A percentile compares a stretch with the other conserved stretches of the same genome.
These are phyloP conservation scores for Acorus calamus DNA, from an alignment of 106 monocot species.

Conservation along the genomic window DNA sequence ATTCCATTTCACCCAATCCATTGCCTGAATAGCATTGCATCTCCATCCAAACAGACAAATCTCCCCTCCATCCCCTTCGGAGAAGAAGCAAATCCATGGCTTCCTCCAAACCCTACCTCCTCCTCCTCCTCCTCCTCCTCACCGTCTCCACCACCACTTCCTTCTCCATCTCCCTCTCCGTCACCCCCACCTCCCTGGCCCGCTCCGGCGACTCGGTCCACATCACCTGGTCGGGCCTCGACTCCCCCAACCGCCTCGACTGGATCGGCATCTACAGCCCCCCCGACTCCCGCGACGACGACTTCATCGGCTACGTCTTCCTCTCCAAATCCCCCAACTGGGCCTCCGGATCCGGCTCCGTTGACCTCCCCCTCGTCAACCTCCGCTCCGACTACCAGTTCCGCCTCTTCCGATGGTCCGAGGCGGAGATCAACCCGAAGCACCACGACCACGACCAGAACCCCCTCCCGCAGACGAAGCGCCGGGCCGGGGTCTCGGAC, in stretches of 20 bases:
- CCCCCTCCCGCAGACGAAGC: slow-evolving; percentile 55
- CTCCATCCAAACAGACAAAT: too few relatives aligned
- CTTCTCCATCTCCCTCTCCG: slow-evolving; percentile 36
- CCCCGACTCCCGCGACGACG: slow-evolving; percentile 38
- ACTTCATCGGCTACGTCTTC: slow-evolving; percentile 86
- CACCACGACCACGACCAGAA: slow-evolving; percentile 79
- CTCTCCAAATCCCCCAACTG: slow-evolving; percentile 52
- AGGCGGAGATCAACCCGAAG: slow-evolving; percentile 37
- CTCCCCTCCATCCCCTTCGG: too few relatives aligned
- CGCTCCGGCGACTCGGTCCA: slow-evolving; percentile 33
- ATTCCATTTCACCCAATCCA: too few relatives aligned
- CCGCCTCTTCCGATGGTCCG: slow-evolving; percentile 70
- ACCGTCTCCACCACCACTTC: slow-evolving; percentile 6
- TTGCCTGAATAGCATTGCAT: too few relatives aligned
- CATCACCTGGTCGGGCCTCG: slow-evolving; percentile 65
- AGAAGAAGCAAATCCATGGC: too few relatives aligned
- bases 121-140: slow-evolving; percentile 17
- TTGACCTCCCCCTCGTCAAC: slow-evolving; percentile 65
- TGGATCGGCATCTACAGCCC: slow-evolving; percentile 94
- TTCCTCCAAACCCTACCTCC: neutral
- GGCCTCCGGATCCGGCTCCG: slow-evolving; percentile 47
- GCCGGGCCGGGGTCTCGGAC: slow-evolving; percentile 49
- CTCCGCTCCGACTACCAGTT: slow-evolving; percentile 66
- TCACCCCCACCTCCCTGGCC: slow-evolving; percentile 44
- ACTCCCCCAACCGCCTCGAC: slow-evolving; percentile 59